Evolutionary conservation across 2,329 filamentous ascomycete species (phyloP).

Genomic region (Pseudogymnoascus destructans): DNA sequence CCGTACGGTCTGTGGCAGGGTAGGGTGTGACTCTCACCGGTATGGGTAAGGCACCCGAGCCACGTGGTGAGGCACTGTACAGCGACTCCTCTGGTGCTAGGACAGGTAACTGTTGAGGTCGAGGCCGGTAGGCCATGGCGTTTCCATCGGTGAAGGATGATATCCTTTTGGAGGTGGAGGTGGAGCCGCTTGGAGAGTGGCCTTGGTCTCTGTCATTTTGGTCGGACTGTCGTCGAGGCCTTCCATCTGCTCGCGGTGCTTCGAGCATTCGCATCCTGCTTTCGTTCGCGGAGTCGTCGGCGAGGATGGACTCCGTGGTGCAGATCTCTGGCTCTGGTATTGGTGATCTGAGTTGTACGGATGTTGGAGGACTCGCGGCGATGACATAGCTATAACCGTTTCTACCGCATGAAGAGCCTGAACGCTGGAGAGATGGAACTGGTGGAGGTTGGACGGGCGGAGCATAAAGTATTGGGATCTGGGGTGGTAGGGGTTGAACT

Average conservation of each 20-base stretch:
- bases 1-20: background rate
- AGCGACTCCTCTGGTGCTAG: background rate
- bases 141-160: background rate
- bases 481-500: background rate
- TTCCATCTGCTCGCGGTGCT: background rate
- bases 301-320: conserved; percentile 10
- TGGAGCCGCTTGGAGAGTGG: background rate
- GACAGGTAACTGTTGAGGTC: background rate
- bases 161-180: background rate
- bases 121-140: background rate
- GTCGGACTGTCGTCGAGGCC: background rate
- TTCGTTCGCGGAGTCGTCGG: conserved; percentile 3
- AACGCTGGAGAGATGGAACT: background rate
- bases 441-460: background rate
- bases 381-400: background rate
- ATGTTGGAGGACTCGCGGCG: background rate
- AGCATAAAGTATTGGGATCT: background rate
- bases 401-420: background rate
- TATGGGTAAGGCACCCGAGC: background rate
- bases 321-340: conserved; percentile 10
- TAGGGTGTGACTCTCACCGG: background rate
- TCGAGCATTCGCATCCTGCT: background rate
- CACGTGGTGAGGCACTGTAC: background rate
- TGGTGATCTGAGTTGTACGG: conserved; percentile 3
- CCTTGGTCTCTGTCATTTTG: background rate